Percentiles rank a stretch among this genome's conserved stretches.
phyloP scores from a whole-genome alignment of 2,329 filamentous ascomycete genomes.

The Beauveria sp. region DNA sequence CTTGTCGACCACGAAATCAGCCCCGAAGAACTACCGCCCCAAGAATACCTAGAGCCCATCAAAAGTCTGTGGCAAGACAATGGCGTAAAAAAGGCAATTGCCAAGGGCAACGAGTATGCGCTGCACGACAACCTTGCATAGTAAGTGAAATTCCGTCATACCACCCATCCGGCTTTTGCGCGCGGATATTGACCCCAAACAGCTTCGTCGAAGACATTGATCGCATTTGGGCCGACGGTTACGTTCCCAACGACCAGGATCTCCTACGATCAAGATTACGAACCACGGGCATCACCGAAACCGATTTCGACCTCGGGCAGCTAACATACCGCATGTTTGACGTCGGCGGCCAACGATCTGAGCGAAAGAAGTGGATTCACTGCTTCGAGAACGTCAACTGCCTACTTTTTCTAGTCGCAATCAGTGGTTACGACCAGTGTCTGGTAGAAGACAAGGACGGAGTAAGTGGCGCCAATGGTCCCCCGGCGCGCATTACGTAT shows the following conservation, averaged over 20 bases:
- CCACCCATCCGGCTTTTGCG: background rate
- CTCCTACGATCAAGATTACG: slow-evolving; percentile 82
- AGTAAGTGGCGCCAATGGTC: slow-evolving; percentile 45
- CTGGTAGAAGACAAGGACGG: slow-evolving; percentile 94
- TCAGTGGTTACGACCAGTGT: slow-evolving; percentile 95
- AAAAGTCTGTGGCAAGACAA: slow-evolving; percentile 75
- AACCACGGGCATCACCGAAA: slow-evolving; percentile 94
- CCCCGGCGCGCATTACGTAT: background rate
- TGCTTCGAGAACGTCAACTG: slow-evolving; percentile 93
- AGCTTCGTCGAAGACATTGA: slow-evolving; percentile 81
- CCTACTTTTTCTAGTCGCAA: slow-evolving; percentile 85
- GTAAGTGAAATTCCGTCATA: slow-evolving; percentile 44
- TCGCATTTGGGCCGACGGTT: slow-evolving; percentile 66
- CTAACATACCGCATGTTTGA: slow-evolving; percentile 97
- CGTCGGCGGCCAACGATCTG: slow-evolving; percentile 83
- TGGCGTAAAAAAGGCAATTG: slow-evolving; percentile 80
- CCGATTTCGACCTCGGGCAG: slow-evolving; percentile 83
- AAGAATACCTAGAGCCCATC: slow-evolving; percentile 72
- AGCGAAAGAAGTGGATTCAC: slow-evolving; percentile 97
- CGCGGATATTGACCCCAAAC: slow-evolving; percentile 9
- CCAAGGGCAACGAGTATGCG: slow-evolving; percentile 92
- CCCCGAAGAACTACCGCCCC: slow-evolving; percentile 71
- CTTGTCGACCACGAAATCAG: slow-evolving; percentile 75
- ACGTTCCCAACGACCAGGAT: slow-evolving; percentile 89
- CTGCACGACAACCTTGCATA: slow-evolving; percentile 93